Evolutionary conservation across 176 grass and related monocot genomes (phyloP).

Genomic region (Phragmites australis): DNA sequence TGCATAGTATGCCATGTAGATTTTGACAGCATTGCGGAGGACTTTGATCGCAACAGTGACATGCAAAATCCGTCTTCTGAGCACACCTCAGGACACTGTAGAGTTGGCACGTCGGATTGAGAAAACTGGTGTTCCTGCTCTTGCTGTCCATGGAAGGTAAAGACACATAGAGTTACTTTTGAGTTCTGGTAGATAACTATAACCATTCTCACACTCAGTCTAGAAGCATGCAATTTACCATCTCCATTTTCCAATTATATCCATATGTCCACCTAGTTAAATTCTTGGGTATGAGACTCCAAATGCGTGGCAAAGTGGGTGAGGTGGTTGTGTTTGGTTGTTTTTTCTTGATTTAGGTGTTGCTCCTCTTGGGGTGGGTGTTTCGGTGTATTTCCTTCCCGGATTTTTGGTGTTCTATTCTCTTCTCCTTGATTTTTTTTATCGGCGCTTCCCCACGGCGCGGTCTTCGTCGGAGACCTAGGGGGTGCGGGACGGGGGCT

Average conservation of each 20-base stretch:
- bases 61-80: constrained; percentile 91
- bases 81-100: constrained; percentile 64
- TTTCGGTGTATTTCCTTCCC: too few species aligned
- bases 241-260: constrained; percentile 19
- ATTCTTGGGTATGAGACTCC: not conserved
- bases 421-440: not conserved
- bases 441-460: too few species aligned
- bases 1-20: constrained; percentile 56
- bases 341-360: not conserved
- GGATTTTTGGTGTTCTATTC: not conserved
- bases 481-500: too few species aligned
- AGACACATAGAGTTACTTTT: constrained; percentile 12
- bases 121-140: constrained; percentile 84
- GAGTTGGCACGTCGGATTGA: constrained; percentile 89
- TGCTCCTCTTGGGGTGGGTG: not conserved
- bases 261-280: not conserved
- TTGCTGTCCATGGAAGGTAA: constrained; percentile 94
- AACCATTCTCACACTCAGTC: constrained; percentile 3
- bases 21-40: constrained; percentile 89
- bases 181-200: constrained; percentile 6
- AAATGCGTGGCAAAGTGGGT: not conserved
- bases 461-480: too few species aligned
- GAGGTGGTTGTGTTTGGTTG: not conserved
- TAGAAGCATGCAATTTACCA: constrained; percentile 12
- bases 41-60: constrained; percentile 77